phyloP scores from a whole-genome alignment of 1,139 yeast species.

The Protomyces lactucae-debilis region DNA sequence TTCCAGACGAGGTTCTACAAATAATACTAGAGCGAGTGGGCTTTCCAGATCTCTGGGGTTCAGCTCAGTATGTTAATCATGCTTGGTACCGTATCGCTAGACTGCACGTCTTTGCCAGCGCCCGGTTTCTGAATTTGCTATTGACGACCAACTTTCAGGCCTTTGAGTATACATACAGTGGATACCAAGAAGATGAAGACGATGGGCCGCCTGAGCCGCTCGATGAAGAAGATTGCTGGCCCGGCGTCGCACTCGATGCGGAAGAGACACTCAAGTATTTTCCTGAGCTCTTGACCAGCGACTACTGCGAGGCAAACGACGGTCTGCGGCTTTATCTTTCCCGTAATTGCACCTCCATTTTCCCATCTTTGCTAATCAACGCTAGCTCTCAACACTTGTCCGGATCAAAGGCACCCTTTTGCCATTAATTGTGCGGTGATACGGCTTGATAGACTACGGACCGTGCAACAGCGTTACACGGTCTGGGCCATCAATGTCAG shows the following conservation, averaged over 20 bases:
- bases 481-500: neutral
- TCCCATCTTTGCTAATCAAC: too few species aligned
- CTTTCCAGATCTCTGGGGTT: slow-evolving; percentile 5
- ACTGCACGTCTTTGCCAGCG: neutral
- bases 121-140: neutral
- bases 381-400: too few species aligned
- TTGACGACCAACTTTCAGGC: neutral
- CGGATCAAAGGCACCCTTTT: neutral
- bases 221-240: neutral
- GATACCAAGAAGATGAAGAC: neutral
- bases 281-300: neutral
- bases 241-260: slow-evolving; percentile 1
- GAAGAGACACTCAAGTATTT: neutral
- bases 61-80: neutral
- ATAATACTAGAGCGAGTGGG: neutral
- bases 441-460: neutral
- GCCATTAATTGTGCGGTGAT: neutral
- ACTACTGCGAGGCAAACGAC: neutral
- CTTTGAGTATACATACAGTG: neutral
- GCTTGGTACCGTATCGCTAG: neutral
- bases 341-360: neutral
- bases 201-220: neutral
- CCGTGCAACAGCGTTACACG: neutral
- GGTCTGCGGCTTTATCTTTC: neutral
- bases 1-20: neutral